Evolutionary conservation across 163 green algal genomes (phyloP), one percentile per base, ranked within the genome.

Genomic region (Volvox carteri): DNA sequence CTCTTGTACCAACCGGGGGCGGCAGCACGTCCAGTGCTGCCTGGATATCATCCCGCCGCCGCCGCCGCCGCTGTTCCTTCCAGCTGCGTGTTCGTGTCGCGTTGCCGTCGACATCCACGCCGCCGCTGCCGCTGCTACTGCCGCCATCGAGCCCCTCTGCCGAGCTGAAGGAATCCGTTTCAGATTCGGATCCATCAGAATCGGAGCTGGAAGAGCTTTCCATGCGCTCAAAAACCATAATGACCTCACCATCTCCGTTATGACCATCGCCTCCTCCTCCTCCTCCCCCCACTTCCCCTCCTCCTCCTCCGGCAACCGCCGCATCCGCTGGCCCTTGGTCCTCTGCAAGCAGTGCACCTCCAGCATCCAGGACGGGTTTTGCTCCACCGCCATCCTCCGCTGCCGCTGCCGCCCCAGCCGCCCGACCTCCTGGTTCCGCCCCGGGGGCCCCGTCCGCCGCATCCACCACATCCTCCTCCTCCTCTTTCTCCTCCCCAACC

Each of bases 191-290:
- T 23, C 35, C 19, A 18, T 37, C 62, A 1, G 79, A 78, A 11
- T 42, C 44, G 44, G 65, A 62, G 44, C 28, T 50, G 21, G 80
- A 52, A n/a, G 78, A 70, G 18, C 35, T 25, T 21, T 37, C 48
- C 35, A n/a, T 5, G 4, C 52, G 35, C 23, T 81, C 83, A 60
- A 88, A 88, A 14, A 81, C 48, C 83, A 88, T 88, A 25, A 88
- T 46, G 18, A 88, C 83, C 11, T 88, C n/a, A 14, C 68, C 67
- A 8, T 19, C 65, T 4, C 41, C 78, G 28, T 25, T 18, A 56
- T 33, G 1, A 68, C 16, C 35, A 56, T 4, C 44, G 41, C 7
- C 41, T 4, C 37, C 41, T 1, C 6, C 78, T 25, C 28, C 37
- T 21, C 33, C 56, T 28, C 54, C 78, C 12, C 9, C 56, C 23